Percentiles rank a stretch among this genome's conserved stretches.
Conservation (phyloP, 1,284 basidiomycete species). For the Ganoderma multipileum region DNA sequence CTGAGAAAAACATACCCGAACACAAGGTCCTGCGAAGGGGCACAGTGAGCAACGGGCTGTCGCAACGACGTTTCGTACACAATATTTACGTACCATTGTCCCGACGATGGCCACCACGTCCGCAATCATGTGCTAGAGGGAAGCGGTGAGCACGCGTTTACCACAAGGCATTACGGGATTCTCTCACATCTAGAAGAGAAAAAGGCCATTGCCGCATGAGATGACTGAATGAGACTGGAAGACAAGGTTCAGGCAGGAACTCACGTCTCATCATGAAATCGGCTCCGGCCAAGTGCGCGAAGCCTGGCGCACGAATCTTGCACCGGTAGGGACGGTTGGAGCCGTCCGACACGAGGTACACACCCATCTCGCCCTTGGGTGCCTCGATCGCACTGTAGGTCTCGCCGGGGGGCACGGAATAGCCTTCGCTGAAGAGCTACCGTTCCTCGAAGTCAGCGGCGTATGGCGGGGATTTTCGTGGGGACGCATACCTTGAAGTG, state of each 20-base stretch:
- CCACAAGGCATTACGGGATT: conserved; percentile 12
- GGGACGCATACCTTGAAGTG: conserved; percentile 85
- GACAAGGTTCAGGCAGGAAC: conserved; percentile 36
- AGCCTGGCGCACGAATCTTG: conserved; percentile 94
- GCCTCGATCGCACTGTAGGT: conserved; percentile 98
- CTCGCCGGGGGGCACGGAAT: conserved; percentile 97
- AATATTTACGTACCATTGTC: conserved; percentile 75
- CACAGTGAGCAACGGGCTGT: conserved; percentile 30
- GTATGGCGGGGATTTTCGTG: conserved; percentile 18
- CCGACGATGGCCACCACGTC: conserved; percentile 94
- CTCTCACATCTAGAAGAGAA: conserved; percentile 61
- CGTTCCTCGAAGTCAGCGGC: conserved; percentile 15
- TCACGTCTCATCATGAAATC: conserved; percentile 95
- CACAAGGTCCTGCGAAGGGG: conserved; percentile 62
- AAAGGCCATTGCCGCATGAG: conserved; percentile 20
- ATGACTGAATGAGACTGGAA: conserved; percentile 14
- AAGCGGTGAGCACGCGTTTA: conserved; percentile 35
- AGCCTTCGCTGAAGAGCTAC: conserved; percentile 95
- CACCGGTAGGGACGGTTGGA: conserved; percentile 93
- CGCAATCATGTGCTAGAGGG: conserved; percentile 80
- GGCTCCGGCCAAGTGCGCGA: conserved; percentile 90
- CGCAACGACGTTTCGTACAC: background rate
- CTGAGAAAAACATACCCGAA: conserved; percentile 68
- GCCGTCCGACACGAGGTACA: conserved; percentile 95
- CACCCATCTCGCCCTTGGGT: conserved; percentile 98